Evolutionary conservation across 2,329 filamentous ascomycete species (phyloP).

Genomic region (Ophioceras dolichostomum): DNA sequence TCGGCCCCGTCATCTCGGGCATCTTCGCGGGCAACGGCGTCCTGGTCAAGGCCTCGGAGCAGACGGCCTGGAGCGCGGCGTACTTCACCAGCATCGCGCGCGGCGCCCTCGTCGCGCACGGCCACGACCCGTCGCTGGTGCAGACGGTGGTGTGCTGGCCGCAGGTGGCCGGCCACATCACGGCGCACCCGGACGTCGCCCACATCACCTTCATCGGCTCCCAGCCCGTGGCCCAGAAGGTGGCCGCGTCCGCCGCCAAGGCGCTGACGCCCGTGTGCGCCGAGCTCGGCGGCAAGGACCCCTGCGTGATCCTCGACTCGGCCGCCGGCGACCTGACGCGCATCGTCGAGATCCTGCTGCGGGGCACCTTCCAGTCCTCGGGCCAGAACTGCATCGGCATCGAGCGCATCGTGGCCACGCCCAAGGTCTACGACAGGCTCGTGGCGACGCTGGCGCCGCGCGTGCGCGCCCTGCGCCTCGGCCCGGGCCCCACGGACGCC

Average conservation of each 20-base stretch:
- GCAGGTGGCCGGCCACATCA: slow-evolving; percentile 65
- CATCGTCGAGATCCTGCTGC: slow-evolving; percentile 72
- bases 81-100: slow-evolving; percentile 75
- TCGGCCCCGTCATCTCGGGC: slow-evolving; percentile 80
- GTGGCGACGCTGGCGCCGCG: slow-evolving; percentile 59
- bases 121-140: slow-evolving; percentile 68
- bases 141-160: slow-evolving; percentile 87
- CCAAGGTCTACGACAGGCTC: slow-evolving; percentile 63
- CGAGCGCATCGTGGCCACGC: slow-evolving; percentile 77
- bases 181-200: slow-evolving; percentile 69
- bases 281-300: slow-evolving; percentile 92
- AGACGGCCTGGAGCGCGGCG: slow-evolving; percentile 81
- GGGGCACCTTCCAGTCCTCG: slow-evolving; percentile 87
- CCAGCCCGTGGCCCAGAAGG: slow-evolving; percentile 71
- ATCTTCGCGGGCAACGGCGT: slow-evolving; percentile 88
- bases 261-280: slow-evolving; percentile 78
- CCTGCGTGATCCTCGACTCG: slow-evolving; percentile 80
- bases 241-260: slow-evolving; percentile 76
- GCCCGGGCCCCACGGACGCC: slow-evolving; percentile 37
- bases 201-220: slow-evolving; percentile 97
- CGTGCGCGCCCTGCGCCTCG: slow-evolving; percentile 63
- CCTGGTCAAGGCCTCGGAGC: slow-evolving; percentile 88
- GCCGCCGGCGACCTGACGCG: slow-evolving; percentile 51
- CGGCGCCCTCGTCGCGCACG: slow-evolving; percentile 68
- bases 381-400: slow-evolving; percentile 98